Evolutionary conservation across 495 filamentous ascomycete species (phyloP), one percentile per base, ranked within the genome.

Genomic region (Penicillium robsamsonii): DNA sequence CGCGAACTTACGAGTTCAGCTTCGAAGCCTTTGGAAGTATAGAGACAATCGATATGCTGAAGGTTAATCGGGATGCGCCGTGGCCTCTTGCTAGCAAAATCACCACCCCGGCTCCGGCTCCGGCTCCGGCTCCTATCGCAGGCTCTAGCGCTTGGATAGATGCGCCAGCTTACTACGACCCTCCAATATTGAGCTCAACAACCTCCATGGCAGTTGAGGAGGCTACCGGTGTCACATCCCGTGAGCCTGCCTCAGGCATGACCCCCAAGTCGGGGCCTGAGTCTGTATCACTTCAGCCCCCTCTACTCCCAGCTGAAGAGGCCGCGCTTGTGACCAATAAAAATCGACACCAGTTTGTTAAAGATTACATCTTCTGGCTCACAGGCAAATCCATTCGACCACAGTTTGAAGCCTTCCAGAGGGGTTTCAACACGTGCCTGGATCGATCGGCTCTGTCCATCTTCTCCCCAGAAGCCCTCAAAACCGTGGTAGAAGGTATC

Each of bases 351-450:
- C 77, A 84, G 50, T 97, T 87, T 64, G 87, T 96, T 11, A 80
- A 78, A n/a, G 90, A 96, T 68, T 97, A 97, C 70, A 89, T 96
- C 59, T 82, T 80, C 51, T 95, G 89, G 81, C 78, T 97, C 30
- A 91, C 89, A 0, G 79, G 89, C 64, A 82, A 87, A 46, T 92
- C 91, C 4, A 81, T 97, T 44, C 71, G 76, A 0, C 82, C 87
- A 3, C 91, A 96, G 64, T 92, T 83, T 60, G 77, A 85, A 37
- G 91, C 93, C 5, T 97, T 97, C 68, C 76, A 80, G 7, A 81
- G 81, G 10, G 91, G 92, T n/a, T 96, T 97, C 76, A 84, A 81
- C 63, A 79, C 84, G 2, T 89, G 89, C 62, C 75, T 96, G 35
- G 81, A 89, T 58, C 79, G 77, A 4, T 84, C 84, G 27, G 84